Base-by-base conservation (phyloP, 225 moss, liverwort and hornwort species). In the Anthoceros angustus region DNA sequence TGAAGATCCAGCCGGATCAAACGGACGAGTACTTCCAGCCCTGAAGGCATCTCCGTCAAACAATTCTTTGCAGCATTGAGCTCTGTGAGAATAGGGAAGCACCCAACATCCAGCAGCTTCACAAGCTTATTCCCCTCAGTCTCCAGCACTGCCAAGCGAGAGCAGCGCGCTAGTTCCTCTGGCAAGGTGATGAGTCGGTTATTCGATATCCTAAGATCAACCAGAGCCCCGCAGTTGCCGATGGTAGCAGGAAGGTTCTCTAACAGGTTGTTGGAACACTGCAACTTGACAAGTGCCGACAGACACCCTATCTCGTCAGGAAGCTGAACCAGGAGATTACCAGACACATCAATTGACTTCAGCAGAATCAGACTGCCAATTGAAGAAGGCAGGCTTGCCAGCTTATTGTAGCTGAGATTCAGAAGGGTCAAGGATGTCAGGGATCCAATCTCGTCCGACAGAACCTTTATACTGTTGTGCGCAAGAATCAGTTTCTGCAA, bases 1-100 rank as follows among this genome's bases (percentile, higher is more conserved):
- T 86, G 89, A 72, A 93, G 72, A 63, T 93, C 93, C 67, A 93
- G 85, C 23, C 93, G 89, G 48, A 93, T 67, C 42, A 93, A 85
- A 80, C 86, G 89, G 61, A 77, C 80, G 25, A 86, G 76, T 12
- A 71, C 70, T 69, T 87, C 93, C 70, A 93, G 50, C 66, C 85
- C 83, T 68, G 76, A 70, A 62, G 93, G 93, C 70, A 93, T 75
- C 63, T 67, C 84, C 64, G 80, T 84, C 12, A 93, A 84, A 43
- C 73, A 65, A 79, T 93, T 93, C 73, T 80, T 86, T 63, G 82
- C 87, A 68, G 85, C 89, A 72, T 77, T 89, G 25, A 93, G 62
- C 68, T 93, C 89, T 62, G 82, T 85, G 42, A 93, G 79, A 72
- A 75, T 84, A 66, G 73, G 74, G 60, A 89, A 81, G 68, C 69